Evolutionary conservation across 139 green algal genomes (phyloP), one percentile per base, ranked within the genome.

Genomic region (Chlorella sp.): DNA sequence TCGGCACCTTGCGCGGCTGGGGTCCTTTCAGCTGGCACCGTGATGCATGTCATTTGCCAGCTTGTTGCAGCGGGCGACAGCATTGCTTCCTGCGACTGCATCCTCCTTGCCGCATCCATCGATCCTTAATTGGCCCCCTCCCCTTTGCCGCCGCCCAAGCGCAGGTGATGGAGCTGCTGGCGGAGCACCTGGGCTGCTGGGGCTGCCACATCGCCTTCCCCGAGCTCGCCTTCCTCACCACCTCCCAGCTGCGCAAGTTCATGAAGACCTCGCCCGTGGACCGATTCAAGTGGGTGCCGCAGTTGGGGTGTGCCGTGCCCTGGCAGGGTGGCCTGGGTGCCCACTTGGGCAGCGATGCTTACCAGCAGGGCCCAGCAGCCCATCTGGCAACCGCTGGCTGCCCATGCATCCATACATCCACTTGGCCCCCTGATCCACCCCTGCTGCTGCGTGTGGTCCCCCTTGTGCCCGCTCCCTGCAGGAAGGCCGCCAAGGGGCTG

Each of bases 141-240:
- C 34, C n/a, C 34, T 73, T 8, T 28, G 0, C 88, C 36, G 32
- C 6, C n/a, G 5, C 36, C 48, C 43, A 3, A 3, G 9, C 34
- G 24, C 89, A 95, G 91, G 89, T 94, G 36, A 65, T 97, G 78
- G 92, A 97, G 90, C 83, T 96, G 54, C 89, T 99, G 82, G 85
- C 90, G 5, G 91, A 95, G 6, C 94, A 98, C 88, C 88, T 98
- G 51, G 73, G 91, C 6, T 89, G 95, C 82, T 98, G 95, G 94
- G 85, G 91, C 41, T 93, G 90, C 84, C 89, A 83, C 88, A 81
- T 95, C 20, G 90, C 94, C 43, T 98, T 99, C 85, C 97, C 97
- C 22, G 97, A 99, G 92, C 90, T 99, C 26, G 76, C 93, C 1
- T 93, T 95, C 90, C 83, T 97, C 69, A 81, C 92, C 17, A 43